Evolutionary conservation across 352 stramenopile species (phyloP).

Genomic region (Phytopythium vexans): DNA sequence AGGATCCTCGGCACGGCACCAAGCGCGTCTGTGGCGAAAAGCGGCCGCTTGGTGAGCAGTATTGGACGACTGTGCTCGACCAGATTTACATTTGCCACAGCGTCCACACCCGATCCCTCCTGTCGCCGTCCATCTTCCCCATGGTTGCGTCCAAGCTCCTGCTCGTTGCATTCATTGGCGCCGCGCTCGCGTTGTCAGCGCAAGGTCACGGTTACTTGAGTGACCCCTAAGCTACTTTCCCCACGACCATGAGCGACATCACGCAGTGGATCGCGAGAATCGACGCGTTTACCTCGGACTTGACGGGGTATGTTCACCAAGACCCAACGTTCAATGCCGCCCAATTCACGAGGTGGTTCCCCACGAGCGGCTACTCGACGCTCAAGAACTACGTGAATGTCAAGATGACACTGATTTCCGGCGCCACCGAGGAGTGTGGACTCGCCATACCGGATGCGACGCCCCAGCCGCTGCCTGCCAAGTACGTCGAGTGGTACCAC

Average conservation of each 20-base stretch:
- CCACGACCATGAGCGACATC: slow-evolving; percentile 1
- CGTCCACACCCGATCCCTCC: too few relatives aligned
- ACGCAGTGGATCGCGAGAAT: slow-evolving; percentile 4
- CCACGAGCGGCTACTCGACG: slow-evolving; percentile 38
- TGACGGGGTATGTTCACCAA: too few relatives aligned
- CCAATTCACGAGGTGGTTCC: slow-evolving; percentile 28
- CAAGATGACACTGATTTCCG: slow-evolving; percentile 20
- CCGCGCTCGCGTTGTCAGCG: neutral
- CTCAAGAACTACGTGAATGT: slow-evolving; percentile 37
- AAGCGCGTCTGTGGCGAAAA: too few relatives aligned
- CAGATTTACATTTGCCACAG: too few relatives aligned
- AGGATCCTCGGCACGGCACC: too few relatives aligned
- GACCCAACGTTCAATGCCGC: slow-evolving; percentile 25
- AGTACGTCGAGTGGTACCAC: slow-evolving; percentile 17
- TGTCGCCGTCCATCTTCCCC: neutral
- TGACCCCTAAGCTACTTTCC: slow-evolving; percentile 2
- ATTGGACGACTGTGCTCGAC: too few relatives aligned
- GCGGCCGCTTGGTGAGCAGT: too few relatives aligned
- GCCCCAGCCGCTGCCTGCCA: slow-evolving; percentile 25
- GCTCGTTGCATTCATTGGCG: neutral
- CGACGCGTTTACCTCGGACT: slow-evolving; percentile 1
- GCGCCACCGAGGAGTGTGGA: slow-evolving; percentile 33
- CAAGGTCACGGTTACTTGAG: slow-evolving; percentile 10
- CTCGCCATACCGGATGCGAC: slow-evolving; percentile 29
- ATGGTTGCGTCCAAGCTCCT: neutral